Base-by-base conservation (phyloP, 495 filamentous ascomycete species). In the Podospora anserina region DNA sequence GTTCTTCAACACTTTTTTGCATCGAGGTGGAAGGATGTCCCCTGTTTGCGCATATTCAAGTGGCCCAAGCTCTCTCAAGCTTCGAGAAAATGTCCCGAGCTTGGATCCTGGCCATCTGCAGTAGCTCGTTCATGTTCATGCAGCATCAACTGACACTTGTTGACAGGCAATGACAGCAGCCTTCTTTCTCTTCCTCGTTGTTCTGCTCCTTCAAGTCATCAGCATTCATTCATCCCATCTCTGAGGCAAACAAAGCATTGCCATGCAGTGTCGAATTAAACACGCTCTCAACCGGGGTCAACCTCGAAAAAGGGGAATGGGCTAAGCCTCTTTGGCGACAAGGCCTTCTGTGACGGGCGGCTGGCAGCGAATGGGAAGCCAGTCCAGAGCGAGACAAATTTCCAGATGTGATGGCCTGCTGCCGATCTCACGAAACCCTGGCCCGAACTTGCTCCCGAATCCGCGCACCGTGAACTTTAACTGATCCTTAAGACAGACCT, bases 361-460 rank as follows among this genome's bases (percentile, higher is more conserved):
- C 20, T 68, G 26, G 39, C 63, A 66, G 60, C 76, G 72, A 77
- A 76, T 76, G 63, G 72, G 74, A 76, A 44, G 61, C n/a, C 18
- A n/a, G 63, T 23, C 70, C 69, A 66, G 60, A n/a, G 61, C 28
- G 56, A 69, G 61, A 55, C 67, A 77, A 63, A 77, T 77, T 76
- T 76, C 74, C 72, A 71, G 68, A 44, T 74, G 74, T 77, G 74
- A 77, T 77, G 67, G 69, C 67, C 67, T 66, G 70, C 39, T 68
- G 76, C 67, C 65, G 74, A 77, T 77, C 74, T 68, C 65, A 65
- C 68, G 63, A 62, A 62, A 34, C 34, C 64, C 34, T 13, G 32
- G 16, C 30, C 39, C 39, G 39, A 59, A 59, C 56, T 18, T 59
- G 19, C 56, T 27, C 19, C 56, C 56, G 19, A 27, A 58, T 58